A percentile compares a stretch with the other conserved stretches of the same genome.
phyloP scores from a whole-genome alignment of 2,329 filamentous ascomycete genomes.

The Aspergillus ibericus region DNA sequence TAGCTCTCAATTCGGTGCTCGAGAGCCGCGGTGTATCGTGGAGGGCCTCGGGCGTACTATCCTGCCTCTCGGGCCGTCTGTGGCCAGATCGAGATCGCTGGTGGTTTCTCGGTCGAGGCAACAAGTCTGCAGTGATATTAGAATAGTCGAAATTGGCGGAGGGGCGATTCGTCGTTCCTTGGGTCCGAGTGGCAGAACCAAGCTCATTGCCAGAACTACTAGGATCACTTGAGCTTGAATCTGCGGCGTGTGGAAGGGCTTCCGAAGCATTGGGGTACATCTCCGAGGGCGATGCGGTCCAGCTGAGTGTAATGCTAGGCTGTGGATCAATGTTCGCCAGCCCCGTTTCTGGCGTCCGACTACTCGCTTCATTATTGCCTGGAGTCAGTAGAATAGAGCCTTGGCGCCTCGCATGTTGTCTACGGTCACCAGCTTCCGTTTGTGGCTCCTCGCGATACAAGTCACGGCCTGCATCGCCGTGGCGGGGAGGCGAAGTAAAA shows the following conservation, averaged over 20 bases:
- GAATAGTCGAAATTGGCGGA: conserved; percentile 25
- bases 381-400: conserved; percentile 45
- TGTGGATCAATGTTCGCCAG: conserved; percentile 29
- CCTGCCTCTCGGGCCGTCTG: conserved; percentile 31
- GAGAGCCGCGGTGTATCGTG: conserved; percentile 30
- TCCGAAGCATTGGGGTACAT: conserved; percentile 33
- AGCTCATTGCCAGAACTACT: conserved; percentile 26
- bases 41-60: conserved; percentile 25
- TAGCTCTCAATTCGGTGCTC: conserved; percentile 38
- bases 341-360: conserved; percentile 26
- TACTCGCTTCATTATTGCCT: conserved; percentile 22
- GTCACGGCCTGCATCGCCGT: conserved; percentile 31
- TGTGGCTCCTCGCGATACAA: conserved; percentile 32
- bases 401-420: conserved; percentile 38
- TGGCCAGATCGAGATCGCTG: conserved; percentile 38
- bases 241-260: conserved; percentile 19
- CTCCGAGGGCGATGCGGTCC: conserved; percentile 44
- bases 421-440: conserved; percentile 23
- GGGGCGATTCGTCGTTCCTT: conserved; percentile 18
- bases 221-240: conserved; percentile 23
- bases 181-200: conserved; percentile 14
- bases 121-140: conserved; percentile 19
- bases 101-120: conserved; percentile 27
- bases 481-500: conserved; percentile 34
- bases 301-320: conserved; percentile 38